Percentiles rank a stretch among this genome's conserved stretches.
Evolutionary conservation across 192 early-diverging fungal species (phyloP).

Genomic region (Chytriomyces confervae): DNA sequence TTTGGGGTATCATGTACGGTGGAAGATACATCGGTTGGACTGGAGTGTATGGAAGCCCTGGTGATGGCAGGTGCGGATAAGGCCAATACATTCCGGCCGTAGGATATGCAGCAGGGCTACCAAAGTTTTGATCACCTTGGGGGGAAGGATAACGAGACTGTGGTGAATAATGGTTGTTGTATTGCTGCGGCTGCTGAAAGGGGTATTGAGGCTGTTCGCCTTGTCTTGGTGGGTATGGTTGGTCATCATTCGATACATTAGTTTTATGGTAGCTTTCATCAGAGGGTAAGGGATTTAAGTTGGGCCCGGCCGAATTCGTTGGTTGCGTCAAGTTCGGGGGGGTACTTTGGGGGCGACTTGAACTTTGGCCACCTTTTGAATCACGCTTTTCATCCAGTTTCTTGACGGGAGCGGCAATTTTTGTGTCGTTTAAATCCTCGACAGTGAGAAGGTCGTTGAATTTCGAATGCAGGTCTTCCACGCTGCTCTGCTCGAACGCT

Average conservation of each 20-base stretch:
- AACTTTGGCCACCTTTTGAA: background rate
- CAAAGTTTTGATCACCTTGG: background rate
- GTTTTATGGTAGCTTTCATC: no score
- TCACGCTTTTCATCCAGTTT: background rate
- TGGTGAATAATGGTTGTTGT: background rate
- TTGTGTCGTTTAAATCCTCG: background rate
- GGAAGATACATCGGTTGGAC: background rate
- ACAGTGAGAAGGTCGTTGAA: conserved; percentile 19
- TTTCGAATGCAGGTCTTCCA: background rate
- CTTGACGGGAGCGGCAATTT: background rate
- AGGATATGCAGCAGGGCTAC: background rate
- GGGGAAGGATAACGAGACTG: background rate
- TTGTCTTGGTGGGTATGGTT: background rate
- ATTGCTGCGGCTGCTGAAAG: no score
- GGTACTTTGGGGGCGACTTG: background rate
- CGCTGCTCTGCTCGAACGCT: no score
- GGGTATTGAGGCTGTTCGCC: background rate
- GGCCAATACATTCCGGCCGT: background rate
- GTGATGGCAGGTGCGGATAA: background rate
- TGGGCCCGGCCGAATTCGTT: background rate
- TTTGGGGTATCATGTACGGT: background rate
- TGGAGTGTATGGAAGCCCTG: background rate
- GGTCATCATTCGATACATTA: background rate
- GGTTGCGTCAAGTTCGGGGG: background rate
- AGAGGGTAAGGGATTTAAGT: background rate